Evolutionary conservation across 495 filamentous ascomycete species (phyloP).

Genomic region (Opeltia flavorubescens): DNA sequence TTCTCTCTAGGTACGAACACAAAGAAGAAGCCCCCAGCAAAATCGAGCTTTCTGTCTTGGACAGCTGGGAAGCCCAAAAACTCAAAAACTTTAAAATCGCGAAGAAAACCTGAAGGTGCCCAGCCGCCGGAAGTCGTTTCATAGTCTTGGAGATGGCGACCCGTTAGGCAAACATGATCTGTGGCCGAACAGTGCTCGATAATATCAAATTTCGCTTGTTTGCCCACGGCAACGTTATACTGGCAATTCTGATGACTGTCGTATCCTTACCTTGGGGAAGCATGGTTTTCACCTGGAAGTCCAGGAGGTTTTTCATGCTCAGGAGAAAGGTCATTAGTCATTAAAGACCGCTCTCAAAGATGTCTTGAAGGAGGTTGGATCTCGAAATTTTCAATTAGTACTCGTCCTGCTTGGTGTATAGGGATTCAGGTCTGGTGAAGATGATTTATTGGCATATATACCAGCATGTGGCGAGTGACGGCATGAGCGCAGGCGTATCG

Average conservation of each 20-base stretch:
- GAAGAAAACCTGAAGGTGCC: slow-evolving; percentile 11
- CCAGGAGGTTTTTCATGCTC: slow-evolving; percentile 4
- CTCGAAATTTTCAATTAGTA: too few species aligned
- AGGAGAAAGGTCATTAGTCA: not conserved
- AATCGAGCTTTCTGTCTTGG: slow-evolving; percentile 9
- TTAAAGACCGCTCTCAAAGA: too few species aligned
- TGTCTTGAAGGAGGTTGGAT: too few species aligned
- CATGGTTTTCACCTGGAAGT: slow-evolving; percentile 3
- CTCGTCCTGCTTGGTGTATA: not conserved
- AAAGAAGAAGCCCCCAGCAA: slow-evolving; percentile 4
- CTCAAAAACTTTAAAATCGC: slow-evolving; percentile 10
- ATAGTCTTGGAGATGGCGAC: too few species aligned
- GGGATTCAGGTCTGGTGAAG: not conserved
- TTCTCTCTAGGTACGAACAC: slow-evolving; percentile 2
- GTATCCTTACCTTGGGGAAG: not conserved
- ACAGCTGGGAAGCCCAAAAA: slow-evolving; percentile 7
- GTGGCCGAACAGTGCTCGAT: too few species aligned
- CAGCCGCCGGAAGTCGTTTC: too few species aligned
- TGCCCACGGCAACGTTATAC: not conserved
- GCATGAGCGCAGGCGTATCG: slow-evolving; percentile 2
- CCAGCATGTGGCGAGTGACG: not conserved
- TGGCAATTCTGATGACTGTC: not conserved
- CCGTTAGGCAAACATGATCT: too few species aligned
- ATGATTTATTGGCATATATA: not conserved
- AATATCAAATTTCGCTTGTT: not conserved